Percentiles rank a stretch among this genome's conserved stretches.
Conservation (phyloP, 306 rosid genomes). For the Spatholobus suberectus region DNA sequence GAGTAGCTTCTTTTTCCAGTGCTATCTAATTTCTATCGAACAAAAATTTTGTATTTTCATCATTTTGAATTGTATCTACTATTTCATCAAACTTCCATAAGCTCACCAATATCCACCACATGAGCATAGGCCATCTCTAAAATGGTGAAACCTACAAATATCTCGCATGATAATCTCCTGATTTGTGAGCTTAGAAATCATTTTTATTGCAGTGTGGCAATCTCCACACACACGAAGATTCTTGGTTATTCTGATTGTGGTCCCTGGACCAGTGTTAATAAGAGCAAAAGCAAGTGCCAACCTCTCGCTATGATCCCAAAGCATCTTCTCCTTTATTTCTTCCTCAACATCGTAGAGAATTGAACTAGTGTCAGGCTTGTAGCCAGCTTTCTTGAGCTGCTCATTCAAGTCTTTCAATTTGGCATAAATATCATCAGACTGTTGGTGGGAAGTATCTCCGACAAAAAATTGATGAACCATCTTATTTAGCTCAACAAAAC, state of each 20-base stretch:
- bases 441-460: slow-evolving; percentile 61
- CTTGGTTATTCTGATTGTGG: slow-evolving; percentile 64
- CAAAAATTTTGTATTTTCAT: not conserved
- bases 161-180: slow-evolving; percentile 66
- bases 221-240: slow-evolving; percentile 68
- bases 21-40: not conserved
- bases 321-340: slow-evolving; percentile 67
- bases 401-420: slow-evolving; percentile 55
- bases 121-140: slow-evolving; percentile 58
- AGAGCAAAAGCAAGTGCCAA: slow-evolving; percentile 69
- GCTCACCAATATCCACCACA: slow-evolving; percentile 70
- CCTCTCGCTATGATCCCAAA: slow-evolving; percentile 69
- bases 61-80: not conserved
- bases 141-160: slow-evolving; percentile 67
- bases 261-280: slow-evolving; percentile 53
- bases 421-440: slow-evolving; percentile 52
- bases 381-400: slow-evolving; percentile 60
- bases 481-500: slow-evolving; percentile 64
- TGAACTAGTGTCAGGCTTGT: slow-evolving; percentile 68
- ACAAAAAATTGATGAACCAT: slow-evolving; percentile 65
- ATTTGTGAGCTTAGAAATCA: slow-evolving; percentile 53
- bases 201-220: slow-evolving; percentile 61
- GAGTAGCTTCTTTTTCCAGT: not conserved
- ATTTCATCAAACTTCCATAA: slow-evolving; percentile 16
- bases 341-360: slow-evolving; percentile 65